phyloP scores from a whole-genome alignment of 1,284 basidiomycete genomes.

The Pseudozyma hubeiensis region DNA sequence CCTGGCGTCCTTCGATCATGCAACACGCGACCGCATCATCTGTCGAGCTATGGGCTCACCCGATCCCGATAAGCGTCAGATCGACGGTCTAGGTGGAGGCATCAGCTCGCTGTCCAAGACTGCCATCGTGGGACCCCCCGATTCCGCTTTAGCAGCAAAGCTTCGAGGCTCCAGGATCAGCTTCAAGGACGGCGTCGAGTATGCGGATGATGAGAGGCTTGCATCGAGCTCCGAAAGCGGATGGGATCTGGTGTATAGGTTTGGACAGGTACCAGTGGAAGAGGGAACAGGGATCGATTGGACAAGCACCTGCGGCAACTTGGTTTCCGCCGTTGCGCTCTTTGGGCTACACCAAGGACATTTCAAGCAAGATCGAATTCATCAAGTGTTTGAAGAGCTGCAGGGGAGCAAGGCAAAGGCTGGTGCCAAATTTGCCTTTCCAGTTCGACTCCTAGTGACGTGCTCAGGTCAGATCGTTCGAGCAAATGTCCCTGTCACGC shows the following conservation, averaged over 20 bases:
- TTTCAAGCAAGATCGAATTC: conserved; percentile 24
- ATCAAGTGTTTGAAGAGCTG: conserved; percentile 9
- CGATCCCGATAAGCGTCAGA: conserved; percentile 80
- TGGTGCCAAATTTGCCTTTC: conserved; percentile 24
- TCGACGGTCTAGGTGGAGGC: conserved; percentile 81
- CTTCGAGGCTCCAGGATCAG: neutral
- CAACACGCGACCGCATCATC: conserved; percentile 74
- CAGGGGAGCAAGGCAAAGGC: neutral
- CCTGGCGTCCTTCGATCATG: conserved; percentile 47
- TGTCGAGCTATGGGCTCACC: conserved; percentile 79
- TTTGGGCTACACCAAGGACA: conserved; percentile 48
- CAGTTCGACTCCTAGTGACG: conserved; percentile 52
- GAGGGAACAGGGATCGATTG: conserved; percentile 54
- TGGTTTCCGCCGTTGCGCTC: conserved; percentile 63
- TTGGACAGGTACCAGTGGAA: conserved; percentile 66
- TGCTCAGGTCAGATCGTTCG: conserved; percentile 54
- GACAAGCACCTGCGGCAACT: conserved; percentile 65
- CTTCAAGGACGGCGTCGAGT: conserved; percentile 44
- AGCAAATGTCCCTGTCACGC: conserved; percentile 53
- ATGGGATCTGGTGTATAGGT: conserved; percentile 65
- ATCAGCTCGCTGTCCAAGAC: conserved; percentile 82
- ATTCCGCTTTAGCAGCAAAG: conserved; percentile 3
- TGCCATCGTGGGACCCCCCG: conserved; percentile 73
- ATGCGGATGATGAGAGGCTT: conserved; percentile 40
- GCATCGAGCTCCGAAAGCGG: conserved; percentile 26